A percentile compares a stretch with the other conserved stretches of the same genome.
Evolutionary conservation across 345 rosid species (phyloP).

Genomic region (Clausena lansium): DNA sequence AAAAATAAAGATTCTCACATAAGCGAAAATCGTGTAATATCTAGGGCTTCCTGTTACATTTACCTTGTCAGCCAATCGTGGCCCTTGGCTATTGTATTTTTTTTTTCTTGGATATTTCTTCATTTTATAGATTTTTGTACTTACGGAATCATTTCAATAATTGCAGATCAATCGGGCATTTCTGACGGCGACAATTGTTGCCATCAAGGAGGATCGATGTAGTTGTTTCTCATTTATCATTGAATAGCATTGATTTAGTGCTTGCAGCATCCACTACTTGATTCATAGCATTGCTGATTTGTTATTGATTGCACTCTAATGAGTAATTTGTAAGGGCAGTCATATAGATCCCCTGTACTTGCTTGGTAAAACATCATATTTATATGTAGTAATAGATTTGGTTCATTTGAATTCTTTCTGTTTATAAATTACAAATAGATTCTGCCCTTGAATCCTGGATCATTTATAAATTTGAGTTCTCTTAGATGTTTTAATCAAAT

Average conservation of each 20-base stretch:
- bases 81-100: not conserved
- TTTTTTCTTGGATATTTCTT: not conserved
- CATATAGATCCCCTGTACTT: too few relatives aligned
- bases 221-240: conserved; percentile 1
- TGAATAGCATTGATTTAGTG: conserved; percentile 6
- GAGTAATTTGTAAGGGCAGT: not conserved
- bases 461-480: not conserved
- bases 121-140: not conserved
- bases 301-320: not conserved
- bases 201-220: not conserved
- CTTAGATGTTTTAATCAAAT: too few relatives aligned
- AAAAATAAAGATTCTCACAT: not conserved
- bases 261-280: conserved; percentile 3
- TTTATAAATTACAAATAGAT: not conserved
- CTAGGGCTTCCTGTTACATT: not conserved
- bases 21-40: not conserved
- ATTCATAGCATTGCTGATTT: not conserved
- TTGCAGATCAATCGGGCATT: conserved; percentile 27
- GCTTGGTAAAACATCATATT: not conserved
- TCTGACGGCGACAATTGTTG: not conserved
- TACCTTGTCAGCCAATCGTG: not conserved
- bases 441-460: not conserved
- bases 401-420: not conserved
- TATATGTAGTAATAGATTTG: not conserved
- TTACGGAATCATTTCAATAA: not conserved